Percentiles rank a stretch among this genome's conserved stretches.
phyloP scores from a whole-genome alignment of 164 flowering plant species.

The Cinnamomum micranthum region DNA sequence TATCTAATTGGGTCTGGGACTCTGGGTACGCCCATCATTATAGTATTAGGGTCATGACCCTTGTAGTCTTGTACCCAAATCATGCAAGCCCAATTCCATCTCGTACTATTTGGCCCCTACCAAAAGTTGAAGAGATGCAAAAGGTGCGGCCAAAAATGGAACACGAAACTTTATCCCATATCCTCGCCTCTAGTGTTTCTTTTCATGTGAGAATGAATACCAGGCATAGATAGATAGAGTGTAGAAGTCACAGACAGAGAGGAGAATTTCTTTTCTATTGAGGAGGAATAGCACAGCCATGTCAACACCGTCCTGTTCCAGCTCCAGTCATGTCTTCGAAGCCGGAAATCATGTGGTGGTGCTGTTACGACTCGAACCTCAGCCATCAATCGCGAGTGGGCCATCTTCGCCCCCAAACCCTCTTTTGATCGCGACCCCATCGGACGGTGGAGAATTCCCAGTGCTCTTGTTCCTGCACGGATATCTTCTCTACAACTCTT shows the following conservation, averaged over 20 bases:
- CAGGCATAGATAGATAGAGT: too few species aligned
- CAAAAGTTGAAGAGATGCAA: too few species aligned
- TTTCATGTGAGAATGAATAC: not conserved
- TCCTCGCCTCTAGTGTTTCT: too few species aligned
- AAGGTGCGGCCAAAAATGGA: not conserved
- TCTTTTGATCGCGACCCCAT: slow-evolving; percentile 49
- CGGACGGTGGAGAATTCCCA: slow-evolving; percentile 51
- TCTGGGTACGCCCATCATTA: too few species aligned
- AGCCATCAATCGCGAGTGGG: not conserved
- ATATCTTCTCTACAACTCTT: slow-evolving; percentile 63
- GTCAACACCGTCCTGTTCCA: not conserved
- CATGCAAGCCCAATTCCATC: too few species aligned
- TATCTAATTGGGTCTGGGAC: too few species aligned
- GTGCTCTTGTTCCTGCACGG: slow-evolving; percentile 74
- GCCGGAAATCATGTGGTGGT: slow-evolving; percentile 15
- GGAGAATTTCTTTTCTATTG: not conserved
- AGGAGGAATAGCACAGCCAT: not conserved
- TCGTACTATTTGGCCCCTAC: too few species aligned
- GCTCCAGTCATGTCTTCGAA: slow-evolving; percentile 16
- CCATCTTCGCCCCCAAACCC: slow-evolving; percentile 45
- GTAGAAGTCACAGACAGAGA: too few species aligned
- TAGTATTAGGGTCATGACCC: too few species aligned
- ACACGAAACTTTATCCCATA: not conserved
- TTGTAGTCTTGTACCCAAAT: too few species aligned
- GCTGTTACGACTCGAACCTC: slow-evolving; percentile 10